Percentiles rank a stretch among this genome's conserved stretches.
Evolutionary conservation across 768 basidiomycete species (phyloP).

Genomic region (Tricholoma flavovirens): DNA sequence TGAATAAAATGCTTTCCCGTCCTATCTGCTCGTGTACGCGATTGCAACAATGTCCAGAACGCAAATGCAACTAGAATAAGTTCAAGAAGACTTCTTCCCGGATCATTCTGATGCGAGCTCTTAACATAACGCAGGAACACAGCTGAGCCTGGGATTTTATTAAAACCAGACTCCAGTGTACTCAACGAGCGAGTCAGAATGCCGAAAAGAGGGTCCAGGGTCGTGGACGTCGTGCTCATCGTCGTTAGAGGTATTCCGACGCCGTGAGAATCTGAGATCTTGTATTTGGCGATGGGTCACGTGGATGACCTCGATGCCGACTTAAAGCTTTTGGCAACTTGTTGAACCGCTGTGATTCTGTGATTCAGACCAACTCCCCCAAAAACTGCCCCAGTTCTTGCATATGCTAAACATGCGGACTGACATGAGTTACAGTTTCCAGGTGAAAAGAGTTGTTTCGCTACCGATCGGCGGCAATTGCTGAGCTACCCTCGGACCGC

Average conservation of each 20-base stretch:
- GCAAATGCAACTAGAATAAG: slow-evolving; percentile 84
- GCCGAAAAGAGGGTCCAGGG: slow-evolving; percentile 49
- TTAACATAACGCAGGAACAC: slow-evolving; percentile 88
- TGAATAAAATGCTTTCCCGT: slow-evolving; percentile 84
- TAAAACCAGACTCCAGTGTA: slow-evolving; percentile 60
- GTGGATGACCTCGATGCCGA: no score
- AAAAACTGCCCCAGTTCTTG: no score
- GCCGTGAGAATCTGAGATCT: no score
- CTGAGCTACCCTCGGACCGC: no score
- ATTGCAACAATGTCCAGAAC: slow-evolving; percentile 84
- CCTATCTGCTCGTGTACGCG: slow-evolving; percentile 80
- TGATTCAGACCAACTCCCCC: no score
- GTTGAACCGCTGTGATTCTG: no score
- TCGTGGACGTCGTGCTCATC: slow-evolving; percentile 30
- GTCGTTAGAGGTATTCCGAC: background rate
- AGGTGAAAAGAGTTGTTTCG: no score
- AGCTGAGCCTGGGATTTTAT: slow-evolving; percentile 73
- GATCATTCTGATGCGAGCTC: slow-evolving; percentile 95
- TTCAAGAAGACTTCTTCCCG: slow-evolving; percentile 86
- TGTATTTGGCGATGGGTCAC: no score
- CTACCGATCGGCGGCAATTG: no score
- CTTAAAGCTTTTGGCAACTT: no score
- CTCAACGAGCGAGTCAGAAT: slow-evolving; percentile 59
- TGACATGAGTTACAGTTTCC: no score
- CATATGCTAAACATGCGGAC: no score